phyloP scores from a whole-genome alignment of 192 early-diverging fungal species.

The Coemansia aciculifera region DNA sequence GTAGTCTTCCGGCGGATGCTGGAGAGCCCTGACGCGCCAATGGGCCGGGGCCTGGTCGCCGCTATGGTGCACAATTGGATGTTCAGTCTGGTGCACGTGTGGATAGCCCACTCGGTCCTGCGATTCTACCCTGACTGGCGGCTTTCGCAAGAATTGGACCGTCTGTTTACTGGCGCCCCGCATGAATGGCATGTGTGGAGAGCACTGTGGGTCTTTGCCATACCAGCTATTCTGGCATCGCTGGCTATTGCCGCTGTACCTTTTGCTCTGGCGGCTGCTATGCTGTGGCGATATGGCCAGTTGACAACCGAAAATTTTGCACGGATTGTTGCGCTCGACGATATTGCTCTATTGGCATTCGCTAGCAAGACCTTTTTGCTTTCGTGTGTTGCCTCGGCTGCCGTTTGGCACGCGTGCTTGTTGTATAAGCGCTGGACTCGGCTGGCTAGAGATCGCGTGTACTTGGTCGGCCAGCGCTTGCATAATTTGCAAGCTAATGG shows the following conservation, averaged over 20 bases:
- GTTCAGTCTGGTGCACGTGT: slow-evolving; percentile 39
- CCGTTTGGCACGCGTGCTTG: slow-evolving; percentile 22
- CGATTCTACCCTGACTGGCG: slow-evolving; percentile 28
- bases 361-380: slow-evolving; percentile 24
- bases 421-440: slow-evolving; percentile 73
- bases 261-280: slow-evolving; percentile 16
- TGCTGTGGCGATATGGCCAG: slow-evolving; percentile 16
- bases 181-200: slow-evolving; percentile 40
- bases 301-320: slow-evolving; percentile 24
- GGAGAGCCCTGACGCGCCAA: background rate
- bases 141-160: slow-evolving; percentile 19
- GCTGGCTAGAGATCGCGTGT: slow-evolving; percentile 78
- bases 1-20: slow-evolving; percentile 27
- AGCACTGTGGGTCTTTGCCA: slow-evolving; percentile 24
- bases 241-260: slow-evolving; percentile 14
- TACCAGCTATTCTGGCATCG: slow-evolving; percentile 19
- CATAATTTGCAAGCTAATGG: slow-evolving; percentile 67
- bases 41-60: slow-evolving; percentile 13
- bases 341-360: slow-evolving; percentile 25
- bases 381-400: slow-evolving; percentile 16
- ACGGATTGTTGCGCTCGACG: slow-evolving; percentile 16
- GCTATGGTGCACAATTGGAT: slow-evolving; percentile 42
- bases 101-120: slow-evolving; percentile 27
- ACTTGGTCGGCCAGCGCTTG: slow-evolving; percentile 79
- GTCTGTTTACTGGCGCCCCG: slow-evolving; percentile 35